Evolutionary conservation across 345 rosid species (phyloP).

Genomic region (Arabidopsis arenosa): DNA sequence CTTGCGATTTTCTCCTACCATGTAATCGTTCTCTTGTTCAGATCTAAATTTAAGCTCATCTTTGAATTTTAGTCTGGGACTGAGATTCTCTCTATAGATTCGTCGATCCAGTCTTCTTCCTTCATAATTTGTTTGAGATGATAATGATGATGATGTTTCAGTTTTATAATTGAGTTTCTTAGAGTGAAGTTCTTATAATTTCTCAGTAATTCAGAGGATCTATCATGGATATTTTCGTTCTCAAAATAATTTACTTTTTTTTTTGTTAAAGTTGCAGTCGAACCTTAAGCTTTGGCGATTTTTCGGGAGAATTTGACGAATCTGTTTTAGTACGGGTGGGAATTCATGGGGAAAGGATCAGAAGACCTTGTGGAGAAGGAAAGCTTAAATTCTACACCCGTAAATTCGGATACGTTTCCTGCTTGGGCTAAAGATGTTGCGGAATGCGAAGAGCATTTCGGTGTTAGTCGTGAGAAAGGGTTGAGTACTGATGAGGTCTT

Average conservation of each 20-base stretch:
- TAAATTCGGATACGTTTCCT: conserved; percentile 50
- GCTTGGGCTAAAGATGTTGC: conserved; percentile 70
- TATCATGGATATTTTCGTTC: conserved; percentile 13
- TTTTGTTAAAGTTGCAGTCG: neutral
- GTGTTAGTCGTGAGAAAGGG: conserved; percentile 55
- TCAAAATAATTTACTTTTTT: neutral
- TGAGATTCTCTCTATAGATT: conserved; percentile 11
- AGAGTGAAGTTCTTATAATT: neutral
- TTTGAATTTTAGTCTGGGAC: neutral
- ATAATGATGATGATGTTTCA: conserved; percentile 6
- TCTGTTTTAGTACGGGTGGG: conserved; percentile 11
- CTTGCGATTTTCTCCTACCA: neutral
- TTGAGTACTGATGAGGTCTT: conserved; percentile 58
- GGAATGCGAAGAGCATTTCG: conserved; percentile 65
- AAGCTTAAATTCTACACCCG: conserved; percentile 26
- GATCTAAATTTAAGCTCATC: conserved; percentile 11
- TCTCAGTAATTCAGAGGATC: conserved; percentile 5
- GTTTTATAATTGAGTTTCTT: neutral
- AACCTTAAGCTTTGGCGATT: conserved; percentile 18
- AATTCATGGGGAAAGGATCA: conserved; percentile 74
- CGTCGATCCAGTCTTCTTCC: conserved; percentile 24
- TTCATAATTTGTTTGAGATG: neutral
- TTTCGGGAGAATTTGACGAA: neutral
- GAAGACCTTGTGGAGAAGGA: conserved; percentile 52
- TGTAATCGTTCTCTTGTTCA: conserved; percentile 8